Base-by-base conservation (phyloP, 768 basidiomycete species). In the Chalciporus piperatus region DNA sequence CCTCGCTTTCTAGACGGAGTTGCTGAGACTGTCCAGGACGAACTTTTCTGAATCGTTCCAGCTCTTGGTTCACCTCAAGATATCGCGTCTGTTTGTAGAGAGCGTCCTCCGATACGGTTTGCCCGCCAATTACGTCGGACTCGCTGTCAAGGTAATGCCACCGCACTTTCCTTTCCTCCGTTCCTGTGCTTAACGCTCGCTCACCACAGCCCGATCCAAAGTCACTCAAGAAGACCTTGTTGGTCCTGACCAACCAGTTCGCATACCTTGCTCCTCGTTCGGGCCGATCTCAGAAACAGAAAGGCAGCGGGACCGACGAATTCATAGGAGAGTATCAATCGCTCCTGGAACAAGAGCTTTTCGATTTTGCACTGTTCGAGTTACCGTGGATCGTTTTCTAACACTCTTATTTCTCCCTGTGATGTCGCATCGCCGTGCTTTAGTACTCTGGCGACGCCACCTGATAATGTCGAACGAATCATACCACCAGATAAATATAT, bases 11-110 rank as follows among this genome's bases (percentile, higher is more conserved):
- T 59, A 98, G 95, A 90, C 92, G 23, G 96, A 99, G 59, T 80
- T 99, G 0, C 75, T 99, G 22, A 82, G 90, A 60, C 69, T 98
- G 33, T 85, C 95, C 33, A 80, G 97, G 48, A 97, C 92, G 47
- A 98, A 96, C 71, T 99, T 98, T 69, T 95, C 94, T 1, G 97
- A 99, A 73, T 85, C 94, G 6, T 93, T 94, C 73, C 92, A 98
- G 67, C 77, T 96, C 47, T 77, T 98, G 17, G 90, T 95, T 0
- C 97, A 98, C 64, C 76, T 98, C 59, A 98, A 98, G 71, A 79
- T 96, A 45, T 71, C 97, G 14, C 85, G 92, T 10, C 74, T 97
- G 14, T 98, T 95, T 61, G 85, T 96, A 19, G 97, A 99, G 72
- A 94, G 92, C 50, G 95, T 98, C 17, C 78, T 99, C 39, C 81